Percentiles rank a stretch among this genome's conserved stretches.
Evolutionary conservation across 2,329 filamentous ascomycete genomes (phyloP).

Genomic region (Cercospora canescens): DNA sequence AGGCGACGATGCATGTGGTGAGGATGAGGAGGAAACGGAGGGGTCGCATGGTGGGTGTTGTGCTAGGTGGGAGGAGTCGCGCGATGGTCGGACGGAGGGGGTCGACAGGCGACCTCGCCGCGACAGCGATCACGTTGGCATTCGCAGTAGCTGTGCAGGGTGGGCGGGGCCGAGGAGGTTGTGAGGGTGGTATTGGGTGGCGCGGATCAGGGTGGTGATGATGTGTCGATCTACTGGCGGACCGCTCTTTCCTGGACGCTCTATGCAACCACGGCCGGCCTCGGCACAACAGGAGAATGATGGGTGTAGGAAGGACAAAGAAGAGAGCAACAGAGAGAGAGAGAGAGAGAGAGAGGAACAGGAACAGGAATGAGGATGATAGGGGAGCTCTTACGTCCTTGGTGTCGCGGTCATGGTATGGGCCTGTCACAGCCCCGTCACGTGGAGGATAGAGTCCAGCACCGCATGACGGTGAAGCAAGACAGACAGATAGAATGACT

Average conservation of each 20-base stretch:
- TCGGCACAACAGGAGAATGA: not conserved
- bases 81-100: not conserved
- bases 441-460: not conserved
- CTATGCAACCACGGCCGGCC: not conserved
- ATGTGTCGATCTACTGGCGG: constrained; percentile 7
- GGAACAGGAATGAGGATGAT: not conserved
- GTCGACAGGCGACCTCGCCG: constrained; percentile 16
- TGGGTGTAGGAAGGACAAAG: not conserved
- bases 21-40: constrained; percentile 46
- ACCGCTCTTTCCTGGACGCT: constrained; percentile 6
- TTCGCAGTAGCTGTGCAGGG: constrained; percentile 7
- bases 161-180: not conserved
- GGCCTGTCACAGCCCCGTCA: not conserved
- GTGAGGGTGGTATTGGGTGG: not conserved
- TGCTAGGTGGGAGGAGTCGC: not conserved
- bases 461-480: not conserved
- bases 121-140: constrained; percentile 12
- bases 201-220: not conserved
- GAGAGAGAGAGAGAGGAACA: not conserved
- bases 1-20: constrained; percentile 43
- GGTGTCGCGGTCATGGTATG: not conserved
- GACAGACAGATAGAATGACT: too few relatives aligned
- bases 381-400: constrained; percentile 5
- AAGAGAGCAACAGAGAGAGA: not conserved
- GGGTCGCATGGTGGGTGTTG: constrained; percentile 37